These are phyloP conservation scores for Schwanniomyces yamadae DNA, from an alignment of 805 yeast species.

Conservation along the genomic window DNA sequence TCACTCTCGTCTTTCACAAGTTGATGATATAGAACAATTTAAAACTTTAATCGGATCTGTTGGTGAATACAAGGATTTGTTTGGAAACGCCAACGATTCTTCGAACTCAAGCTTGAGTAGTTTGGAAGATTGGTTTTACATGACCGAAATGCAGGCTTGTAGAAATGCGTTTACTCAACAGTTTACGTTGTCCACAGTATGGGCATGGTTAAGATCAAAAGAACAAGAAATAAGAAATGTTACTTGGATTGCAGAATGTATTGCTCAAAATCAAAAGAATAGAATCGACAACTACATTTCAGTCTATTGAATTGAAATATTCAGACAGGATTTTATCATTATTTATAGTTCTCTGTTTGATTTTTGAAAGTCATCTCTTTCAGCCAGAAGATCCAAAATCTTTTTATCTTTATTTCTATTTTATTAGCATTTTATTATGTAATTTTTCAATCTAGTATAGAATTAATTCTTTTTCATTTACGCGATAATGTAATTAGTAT, in stretches of 20 bases:
- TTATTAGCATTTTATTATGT: neutral
- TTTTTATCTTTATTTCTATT: neutral
- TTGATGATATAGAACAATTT: slow-evolving; percentile 85
- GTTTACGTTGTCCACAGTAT: slow-evolving; percentile 82
- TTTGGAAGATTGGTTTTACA: slow-evolving; percentile 92
- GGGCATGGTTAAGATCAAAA: slow-evolving; percentile 95
- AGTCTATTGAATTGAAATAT: slow-evolving; percentile 54
- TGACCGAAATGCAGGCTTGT: slow-evolving; percentile 87
- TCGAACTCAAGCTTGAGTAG: slow-evolving; percentile 50
- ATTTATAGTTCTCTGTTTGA: neutral
- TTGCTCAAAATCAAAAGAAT: slow-evolving; percentile 96
- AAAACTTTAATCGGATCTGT: slow-evolving; percentile 61
- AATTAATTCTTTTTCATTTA: neutral
- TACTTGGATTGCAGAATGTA: slow-evolving; percentile 99
- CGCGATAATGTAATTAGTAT: too few species aligned
- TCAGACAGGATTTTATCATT: neutral
- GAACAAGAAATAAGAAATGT: slow-evolving; percentile 97
- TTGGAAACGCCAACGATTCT: slow-evolving; percentile 34
- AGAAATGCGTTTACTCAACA: slow-evolving; percentile 95
- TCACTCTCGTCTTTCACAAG: slow-evolving; percentile 63
- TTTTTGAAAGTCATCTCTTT: too few species aligned
- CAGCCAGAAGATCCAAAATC: too few species aligned
- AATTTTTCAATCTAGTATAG: neutral
- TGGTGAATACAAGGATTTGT: slow-evolving; percentile 64
- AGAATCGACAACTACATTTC: slow-evolving; percentile 88